These are phyloP conservation scores for Tetrapisispora arboricola DNA, from an alignment of 805 yeast species.

Conservation along the genomic window DNA sequence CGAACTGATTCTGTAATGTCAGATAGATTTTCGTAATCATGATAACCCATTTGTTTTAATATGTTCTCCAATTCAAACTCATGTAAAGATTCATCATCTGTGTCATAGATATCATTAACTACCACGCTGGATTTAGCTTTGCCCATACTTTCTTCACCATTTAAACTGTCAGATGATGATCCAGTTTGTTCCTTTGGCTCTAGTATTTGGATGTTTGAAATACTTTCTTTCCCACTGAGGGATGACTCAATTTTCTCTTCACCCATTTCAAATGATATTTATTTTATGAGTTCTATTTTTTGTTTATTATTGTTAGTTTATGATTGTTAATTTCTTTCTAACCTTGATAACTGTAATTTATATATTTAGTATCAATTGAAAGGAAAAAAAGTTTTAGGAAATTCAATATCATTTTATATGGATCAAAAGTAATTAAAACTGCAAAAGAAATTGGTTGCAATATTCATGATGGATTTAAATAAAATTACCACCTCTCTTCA, in stretches of 20 bases:
- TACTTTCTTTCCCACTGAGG: not conserved
- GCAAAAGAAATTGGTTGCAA: too few relatives aligned
- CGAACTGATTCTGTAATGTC: constrained; percentile 17
- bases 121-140: not conserved
- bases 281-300: too few relatives aligned
- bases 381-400: too few relatives aligned
- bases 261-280: too few relatives aligned
- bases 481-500: too few relatives aligned
- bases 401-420: too few relatives aligned
- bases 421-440: too few relatives aligned
- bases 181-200: not conserved
- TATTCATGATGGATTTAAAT: too few relatives aligned
- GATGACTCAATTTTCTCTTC: not conserved
- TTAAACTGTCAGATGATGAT: not conserved
- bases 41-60: constrained; percentile 6
- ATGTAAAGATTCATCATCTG: not conserved
- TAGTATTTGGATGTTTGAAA: too few relatives aligned
- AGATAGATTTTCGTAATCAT: constrained; percentile 9
- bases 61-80: constrained; percentile 1
- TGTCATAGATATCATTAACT: not conserved
- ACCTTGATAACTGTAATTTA: too few relatives aligned
- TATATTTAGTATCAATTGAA: too few relatives aligned
- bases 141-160: not conserved
- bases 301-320: not conserved
- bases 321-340: too few relatives aligned